A percentile compares a stretch with the other conserved stretches of the same genome.
phyloP scores from a whole-genome alignment of 768 basidiomycete genomes.

The Mycena capillaripes region DNA sequence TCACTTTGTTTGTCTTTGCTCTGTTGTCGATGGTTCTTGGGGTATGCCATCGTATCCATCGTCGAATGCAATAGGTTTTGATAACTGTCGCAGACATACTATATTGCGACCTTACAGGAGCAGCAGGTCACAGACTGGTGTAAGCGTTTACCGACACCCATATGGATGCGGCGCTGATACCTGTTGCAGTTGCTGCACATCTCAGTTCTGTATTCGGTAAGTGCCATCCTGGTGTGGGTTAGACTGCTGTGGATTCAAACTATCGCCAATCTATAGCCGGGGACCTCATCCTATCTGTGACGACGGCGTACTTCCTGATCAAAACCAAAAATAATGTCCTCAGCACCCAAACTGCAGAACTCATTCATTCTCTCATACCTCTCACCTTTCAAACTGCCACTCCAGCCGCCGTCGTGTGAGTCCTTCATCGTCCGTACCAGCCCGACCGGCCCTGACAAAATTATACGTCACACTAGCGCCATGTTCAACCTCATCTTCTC shows the following conservation, averaged over 20 bases:
- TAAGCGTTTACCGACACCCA: background rate
- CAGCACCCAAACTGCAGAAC: background rate
- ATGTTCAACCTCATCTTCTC: constrained; percentile 3
- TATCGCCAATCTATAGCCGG: background rate
- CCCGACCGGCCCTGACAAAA: background rate
- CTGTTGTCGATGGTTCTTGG: background rate
- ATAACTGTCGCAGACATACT: background rate
- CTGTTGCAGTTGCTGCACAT: background rate
- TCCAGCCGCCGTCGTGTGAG: background rate
- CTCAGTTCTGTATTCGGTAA: background rate
- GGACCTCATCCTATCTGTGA: background rate
- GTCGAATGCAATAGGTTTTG: background rate
- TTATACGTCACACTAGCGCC: background rate
- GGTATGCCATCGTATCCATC: background rate
- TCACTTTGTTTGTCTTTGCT: background rate
- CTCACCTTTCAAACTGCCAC: constrained; percentile 1
- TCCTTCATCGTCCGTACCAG: background rate
- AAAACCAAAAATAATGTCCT: background rate
- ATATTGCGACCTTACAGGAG: background rate
- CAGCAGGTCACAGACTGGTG: background rate
- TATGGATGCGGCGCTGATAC: background rate
- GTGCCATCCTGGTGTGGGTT: background rate
- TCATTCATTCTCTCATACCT: background rate
- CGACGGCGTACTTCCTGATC: background rate
- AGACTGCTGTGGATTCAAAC: background rate